Evolutionary conservation across 2,329 filamentous ascomycete genomes (phyloP), one percentile per base, ranked within the genome.

Genomic region (Orbilia brochopaga): DNA sequence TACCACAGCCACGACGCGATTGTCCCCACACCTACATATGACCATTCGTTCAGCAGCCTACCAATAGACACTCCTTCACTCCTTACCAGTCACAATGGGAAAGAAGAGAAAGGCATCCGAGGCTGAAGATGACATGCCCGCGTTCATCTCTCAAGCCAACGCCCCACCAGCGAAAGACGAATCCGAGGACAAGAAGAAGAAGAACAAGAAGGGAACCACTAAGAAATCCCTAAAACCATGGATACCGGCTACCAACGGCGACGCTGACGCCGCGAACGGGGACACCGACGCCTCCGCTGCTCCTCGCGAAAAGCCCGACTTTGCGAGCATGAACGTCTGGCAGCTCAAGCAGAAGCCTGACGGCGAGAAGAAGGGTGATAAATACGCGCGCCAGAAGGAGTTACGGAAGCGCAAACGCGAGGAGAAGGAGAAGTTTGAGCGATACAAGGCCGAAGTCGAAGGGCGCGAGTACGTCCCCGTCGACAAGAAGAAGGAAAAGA

Each of bases 51-150:
- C 27, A 17, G 40, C 13, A 44, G 17, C 40, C 40, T 15, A 44
- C 40, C 40, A 3, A 44, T 15, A 15, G 13, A 44, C 40, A 44
- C 40, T 44, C 40, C 40, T 17, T 17, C 40, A 13, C 24, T 21
- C 46, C 11, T 35, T 13, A 53, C 40, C 54, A 48, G 3, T 44
- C 54, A 61, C 50, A 65, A 72, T 72, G 67, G 50, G 60, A 11
- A 72, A 65, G 51, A 72, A 72, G 17, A 72, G 67, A 72, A 72
- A 72, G 67, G 67, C 60, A 24, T 44, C 32, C 30, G 67, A 72
- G 50, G 23, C 66, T 52, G 67, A 63, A 42, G 60, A 72, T 23
- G 67, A 72, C 1, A 42, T 52, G 6, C 60, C 67, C 21, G 32
- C 60, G 7, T 55, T 64, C 55, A 60, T 60, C 48, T 64, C 67